Evolutionary conservation across 1,284 basidiomycete species (phyloP), one percentile per base, ranked within the genome.

Genomic region (Ganoderma sinense): DNA sequence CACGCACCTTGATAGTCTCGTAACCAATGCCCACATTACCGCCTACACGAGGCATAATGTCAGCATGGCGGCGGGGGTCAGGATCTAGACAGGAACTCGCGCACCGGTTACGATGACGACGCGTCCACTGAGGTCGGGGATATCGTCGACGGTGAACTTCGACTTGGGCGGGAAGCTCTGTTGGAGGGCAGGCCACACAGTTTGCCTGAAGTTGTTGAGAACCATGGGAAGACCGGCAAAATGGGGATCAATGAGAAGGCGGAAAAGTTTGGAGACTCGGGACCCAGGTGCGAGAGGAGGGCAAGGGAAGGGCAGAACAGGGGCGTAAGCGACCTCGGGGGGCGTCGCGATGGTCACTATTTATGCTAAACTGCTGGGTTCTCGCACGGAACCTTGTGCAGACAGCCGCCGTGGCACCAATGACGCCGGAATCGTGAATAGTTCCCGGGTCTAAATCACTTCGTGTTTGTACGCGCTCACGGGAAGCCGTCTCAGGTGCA

Each of bases 41-140:
- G 7, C 85, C 76, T 77, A 23, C 18, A 33, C 33, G 33, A 33
- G 4, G 33, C 33, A 33, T 7, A 33, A 7, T 33, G 33, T 33
- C 33, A 33, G 33, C 33, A 33, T 33, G 4, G 4, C 7, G 7
- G 33, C 3, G 33, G 23, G 39, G 20, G 53, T 16, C 11, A 6
- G 6, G 1, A 36, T 10, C 11, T 16, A 4, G 1, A 45, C 18
- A 43, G 23, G 41, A 65, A 33, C 33, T 33, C 33, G 7, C 69
- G 68, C 74, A 31, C 85, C 84, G 0, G 85, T 87, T 23, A 86
- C 80, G 20, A 86, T 75, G 10, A 77, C 76, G 74, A 87, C 80
- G 76, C 82, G 81, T 74, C 85, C 84, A 2, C 80, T 78, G 71
- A 90, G 83, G 74, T 89, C 86, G 0, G 87, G 86, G 4, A 92